Conservation (phyloP, 2,329 filamentous ascomycete genomes). For the Helotiales sp. region DNA sequence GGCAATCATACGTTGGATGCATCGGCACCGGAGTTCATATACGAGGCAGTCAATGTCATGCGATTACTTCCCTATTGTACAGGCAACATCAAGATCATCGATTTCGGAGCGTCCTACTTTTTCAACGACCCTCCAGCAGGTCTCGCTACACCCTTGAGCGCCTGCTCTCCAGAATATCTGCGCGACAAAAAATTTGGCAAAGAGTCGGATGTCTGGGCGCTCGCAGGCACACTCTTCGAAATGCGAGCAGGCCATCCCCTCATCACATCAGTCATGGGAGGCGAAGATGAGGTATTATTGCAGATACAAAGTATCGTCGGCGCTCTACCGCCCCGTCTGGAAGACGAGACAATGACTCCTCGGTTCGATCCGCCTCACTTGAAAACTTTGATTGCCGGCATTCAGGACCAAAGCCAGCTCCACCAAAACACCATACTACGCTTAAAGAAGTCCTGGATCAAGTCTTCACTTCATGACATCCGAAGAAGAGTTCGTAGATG, state of each 20-base stretch:
- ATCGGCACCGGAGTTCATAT: not conserved
- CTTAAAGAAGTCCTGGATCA: not conserved
- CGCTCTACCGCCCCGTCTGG: no score
- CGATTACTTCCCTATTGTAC: slow-evolving; percentile 7
- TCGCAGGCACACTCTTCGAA: not conserved
- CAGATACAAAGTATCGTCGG: no score
- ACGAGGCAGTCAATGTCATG: not conserved
- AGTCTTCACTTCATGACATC: not conserved
- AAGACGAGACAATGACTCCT: not conserved
- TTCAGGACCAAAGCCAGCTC: not conserved
- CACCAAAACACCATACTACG: not conserved
- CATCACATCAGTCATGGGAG: not conserved
- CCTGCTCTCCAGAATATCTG: not conserved
- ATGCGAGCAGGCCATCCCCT: not conserved
- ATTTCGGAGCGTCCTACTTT: slow-evolving; percentile 12
- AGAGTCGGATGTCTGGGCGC: slow-evolving; percentile 8
- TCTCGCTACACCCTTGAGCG: not conserved
- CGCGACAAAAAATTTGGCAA: not conserved
- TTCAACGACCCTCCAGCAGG: not conserved
- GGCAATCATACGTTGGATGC: not conserved
- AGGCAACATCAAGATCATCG: slow-evolving; percentile 21
- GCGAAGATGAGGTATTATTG: not conserved
- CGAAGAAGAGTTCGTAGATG: not conserved
- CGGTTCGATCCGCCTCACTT: not conserved
- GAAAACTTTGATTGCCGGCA: not conserved